Evolutionary conservation across 75 land plant genomes (phyloP).

Genomic region (Pinus albicaulis): DNA sequence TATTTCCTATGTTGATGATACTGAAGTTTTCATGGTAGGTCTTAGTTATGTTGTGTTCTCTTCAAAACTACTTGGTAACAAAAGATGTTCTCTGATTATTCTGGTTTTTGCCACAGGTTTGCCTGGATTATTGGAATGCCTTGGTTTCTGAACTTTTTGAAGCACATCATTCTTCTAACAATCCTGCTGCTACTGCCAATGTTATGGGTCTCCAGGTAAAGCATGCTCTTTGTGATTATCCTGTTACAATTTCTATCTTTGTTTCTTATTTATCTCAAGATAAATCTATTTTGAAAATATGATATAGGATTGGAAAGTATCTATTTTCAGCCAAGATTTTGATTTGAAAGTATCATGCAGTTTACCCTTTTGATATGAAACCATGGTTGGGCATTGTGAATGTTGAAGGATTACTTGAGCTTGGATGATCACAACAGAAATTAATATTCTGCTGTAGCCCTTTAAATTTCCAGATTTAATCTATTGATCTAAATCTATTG

Average conservation of each 20-base stretch:
- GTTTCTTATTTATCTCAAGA: neutral
- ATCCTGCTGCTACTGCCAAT: constrained; percentile 61
- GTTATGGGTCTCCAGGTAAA: constrained; percentile 88
- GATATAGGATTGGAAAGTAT: no score
- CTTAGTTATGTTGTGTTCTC: neutral
- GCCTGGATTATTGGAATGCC: constrained; percentile 98
- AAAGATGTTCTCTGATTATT: neutral
- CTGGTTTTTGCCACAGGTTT: constrained; percentile 54
- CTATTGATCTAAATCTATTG: no score
- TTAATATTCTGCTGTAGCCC: no score
- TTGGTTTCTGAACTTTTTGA: constrained; percentile 85
- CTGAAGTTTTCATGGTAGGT: constrained; percentile 92
- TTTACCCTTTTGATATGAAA: no score
- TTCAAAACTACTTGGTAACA: neutral
- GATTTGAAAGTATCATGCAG: no score
- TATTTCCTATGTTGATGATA: constrained; percentile 98
- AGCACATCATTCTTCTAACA: constrained; percentile 70
- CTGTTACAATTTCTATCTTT: neutral
- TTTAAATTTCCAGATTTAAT: no score
- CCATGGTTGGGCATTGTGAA: no score
- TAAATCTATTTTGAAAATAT: no score
- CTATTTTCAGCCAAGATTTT: no score
- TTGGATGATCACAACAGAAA: no score
- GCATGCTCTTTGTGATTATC: neutral
- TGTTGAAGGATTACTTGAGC: no score